Base-by-base conservation (phyloP, 495 filamentous ascomycete species). In the Sordaria brevicollis region DNA sequence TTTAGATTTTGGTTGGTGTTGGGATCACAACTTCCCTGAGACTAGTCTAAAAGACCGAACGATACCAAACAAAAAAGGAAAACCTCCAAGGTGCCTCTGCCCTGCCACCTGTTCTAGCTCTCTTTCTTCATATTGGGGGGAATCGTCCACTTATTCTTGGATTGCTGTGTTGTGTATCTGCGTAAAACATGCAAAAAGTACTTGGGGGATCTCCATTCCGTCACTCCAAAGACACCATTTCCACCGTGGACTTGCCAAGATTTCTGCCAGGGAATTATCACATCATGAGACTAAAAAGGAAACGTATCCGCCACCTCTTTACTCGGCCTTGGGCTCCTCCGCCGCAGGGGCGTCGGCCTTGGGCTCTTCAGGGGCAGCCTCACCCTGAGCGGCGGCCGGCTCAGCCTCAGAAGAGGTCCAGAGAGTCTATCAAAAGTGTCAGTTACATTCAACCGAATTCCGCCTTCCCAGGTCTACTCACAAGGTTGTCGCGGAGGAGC, bases 321-420 rank as follows among this genome's bases (percentile, higher is more conserved):
- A 85, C 82, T 85, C 83, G 70, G 82, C 81, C 82, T 84, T 84
- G 66, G 82, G 79, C 80, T 85, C 83, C 78, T 85, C 83, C 15
- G 71, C 70, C 66, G 82, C 77, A 34, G 82, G 76, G 43, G 79
- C 71, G 11, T 83, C 83, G 35, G 77, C 72, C 73, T 83, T 77
- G 70, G 81, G 78, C 76, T 82, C 83, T 38, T 79, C 74, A 54
- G 85, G 81, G 71, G 90, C 84, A 68, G 89, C 84, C 79, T 92
- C 89, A 57, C 69, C 83, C 34, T 89, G 78, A 74, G 90, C 83
- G 65, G 88, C 84, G 69, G 88, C 79, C 68, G 91, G 87, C 88
- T 99, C 95, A 70, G 93, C 92, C 87, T 99, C 96, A 72, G 95
- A 98, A 21, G 94, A 97, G 77, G 95, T 98, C 95, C 95, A 99